These are phyloP conservation scores for Mycena alexandri DNA, from an alignment of 768 basidiomycete genomes.

Conservation along the genomic window DNA sequence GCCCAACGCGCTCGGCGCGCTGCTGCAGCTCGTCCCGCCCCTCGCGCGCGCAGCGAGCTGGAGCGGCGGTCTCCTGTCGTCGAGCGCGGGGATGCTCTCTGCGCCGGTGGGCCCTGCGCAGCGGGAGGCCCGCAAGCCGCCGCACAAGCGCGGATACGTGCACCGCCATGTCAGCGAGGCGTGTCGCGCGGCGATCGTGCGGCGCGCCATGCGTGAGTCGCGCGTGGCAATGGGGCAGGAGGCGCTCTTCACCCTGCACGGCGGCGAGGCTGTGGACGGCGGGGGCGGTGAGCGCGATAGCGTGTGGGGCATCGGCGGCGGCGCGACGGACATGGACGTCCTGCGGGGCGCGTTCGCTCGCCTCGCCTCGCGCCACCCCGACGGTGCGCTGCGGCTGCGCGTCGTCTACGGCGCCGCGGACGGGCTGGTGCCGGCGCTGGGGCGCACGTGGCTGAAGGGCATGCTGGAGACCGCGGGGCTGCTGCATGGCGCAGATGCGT, in stretches of 20 bases:
- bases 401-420: slow-evolving; percentile 34
- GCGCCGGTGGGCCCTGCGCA: not conserved
- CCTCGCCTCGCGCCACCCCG: slow-evolving; percentile 11
- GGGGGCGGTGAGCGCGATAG: not conserved
- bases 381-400: slow-evolving; percentile 14
- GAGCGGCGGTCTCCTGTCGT: slow-evolving; percentile 29
- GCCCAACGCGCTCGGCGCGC: slow-evolving; percentile 30
- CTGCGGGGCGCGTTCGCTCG: slow-evolving; percentile 23
- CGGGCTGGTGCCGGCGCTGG: slow-evolving; percentile 31
- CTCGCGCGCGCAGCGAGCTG: slow-evolving; percentile 16
- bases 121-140: slow-evolving; percentile 11
- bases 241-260: slow-evolving; percentile 27
- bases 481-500: slow-evolving; percentile 13
- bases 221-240: slow-evolving; percentile 34
- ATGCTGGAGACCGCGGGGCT: slow-evolving; percentile 18
- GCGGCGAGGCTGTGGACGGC: not conserved
- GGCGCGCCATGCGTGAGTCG: slow-evolving; percentile 17
- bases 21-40: slow-evolving; percentile 27
- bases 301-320: slow-evolving; percentile 35
- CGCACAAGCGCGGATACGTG: slow-evolving; percentile 27
- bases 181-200: slow-evolving; percentile 12
- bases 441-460: slow-evolving; percentile 26
- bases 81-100: slow-evolving; percentile 7
- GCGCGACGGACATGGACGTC: slow-evolving; percentile 14
- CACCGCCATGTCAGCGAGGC: slow-evolving; percentile 15